Percentiles rank a stretch among this genome's conserved stretches.
Conservation (phyloP, 2,329 filamentous ascomycete genomes). For the Monilinia vaccinii-corymbosi region DNA sequence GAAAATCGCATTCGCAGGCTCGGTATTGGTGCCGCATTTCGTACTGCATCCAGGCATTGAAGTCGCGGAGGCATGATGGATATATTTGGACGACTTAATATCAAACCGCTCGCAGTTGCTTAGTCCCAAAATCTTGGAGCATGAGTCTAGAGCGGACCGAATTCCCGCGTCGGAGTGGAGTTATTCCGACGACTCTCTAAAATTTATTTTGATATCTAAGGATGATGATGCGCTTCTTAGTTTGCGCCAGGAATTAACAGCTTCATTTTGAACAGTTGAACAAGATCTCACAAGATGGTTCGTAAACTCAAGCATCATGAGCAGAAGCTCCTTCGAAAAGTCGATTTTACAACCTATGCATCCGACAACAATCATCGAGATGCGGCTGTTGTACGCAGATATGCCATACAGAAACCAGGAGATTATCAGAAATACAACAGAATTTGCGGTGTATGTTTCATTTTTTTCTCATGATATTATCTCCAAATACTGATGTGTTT, state of each 20-base stretch:
- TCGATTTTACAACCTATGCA: slow-evolving; percentile 93
- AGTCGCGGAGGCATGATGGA: slow-evolving; percentile 24
- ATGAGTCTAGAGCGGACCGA: background rate
- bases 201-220: background rate
- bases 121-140: slow-evolving; percentile 2
- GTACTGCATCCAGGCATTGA: slow-evolving; percentile 24
- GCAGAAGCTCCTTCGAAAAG: slow-evolving; percentile 83
- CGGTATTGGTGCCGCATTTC: slow-evolving; percentile 10
- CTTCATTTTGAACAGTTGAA: background rate
- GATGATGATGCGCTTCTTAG: background rate
- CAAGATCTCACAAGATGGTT: slow-evolving; percentile 55
- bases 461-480: background rate
- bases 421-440: slow-evolving; percentile 66
- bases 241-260: background rate
- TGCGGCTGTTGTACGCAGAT: slow-evolving; percentile 68
- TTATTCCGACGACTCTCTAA: slow-evolving; percentile 1
- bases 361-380: slow-evolving; percentile 81
- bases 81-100: background rate
- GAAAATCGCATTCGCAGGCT: slow-evolving; percentile 21
- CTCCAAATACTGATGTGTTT: slow-evolving; percentile 13
- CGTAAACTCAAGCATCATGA: slow-evolving; percentile 96
- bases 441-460: slow-evolving; percentile 54
- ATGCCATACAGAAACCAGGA: slow-evolving; percentile 82
- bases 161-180: background rate
- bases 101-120: slow-evolving; percentile 3